phyloP scores from a whole-genome alignment of 108 stramenopile genomes.

The Nannochloropsis gaditana region DNA sequence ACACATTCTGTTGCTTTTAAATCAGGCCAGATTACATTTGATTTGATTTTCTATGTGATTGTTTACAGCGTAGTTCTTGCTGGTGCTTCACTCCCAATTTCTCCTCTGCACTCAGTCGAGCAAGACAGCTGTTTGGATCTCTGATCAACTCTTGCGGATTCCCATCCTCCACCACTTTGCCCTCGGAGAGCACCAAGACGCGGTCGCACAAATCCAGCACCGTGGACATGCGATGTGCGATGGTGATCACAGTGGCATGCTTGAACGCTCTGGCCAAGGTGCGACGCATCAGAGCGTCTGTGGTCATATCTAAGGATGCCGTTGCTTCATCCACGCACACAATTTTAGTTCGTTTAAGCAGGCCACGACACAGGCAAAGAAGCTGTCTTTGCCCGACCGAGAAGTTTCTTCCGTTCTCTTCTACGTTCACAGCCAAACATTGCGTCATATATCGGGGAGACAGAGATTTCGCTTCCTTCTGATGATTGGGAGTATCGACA shows the following conservation, averaged over 20 bases:
- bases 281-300: slow-evolving; percentile 8
- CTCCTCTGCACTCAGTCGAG: neutral
- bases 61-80: neutral
- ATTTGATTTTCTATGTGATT: too few species aligned
- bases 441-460: neutral
- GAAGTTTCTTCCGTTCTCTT: slow-evolving; percentile 40
- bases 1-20: too few species aligned
- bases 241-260: slow-evolving; percentile 9
- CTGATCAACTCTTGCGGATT: neutral
- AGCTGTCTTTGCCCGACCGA: slow-evolving; percentile 37
- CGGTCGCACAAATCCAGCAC: neutral
- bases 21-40: too few species aligned
- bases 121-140: neutral
- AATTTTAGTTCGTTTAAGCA: slow-evolving; percentile 5
- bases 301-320: slow-evolving; percentile 26
- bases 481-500: neutral
- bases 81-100: neutral
- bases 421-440: slow-evolving; percentile 21
- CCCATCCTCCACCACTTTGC: slow-evolving; percentile 30
- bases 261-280: slow-evolving; percentile 22
- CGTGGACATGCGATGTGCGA: slow-evolving; percentile 10
- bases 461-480: neutral
- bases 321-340: slow-evolving; percentile 34
- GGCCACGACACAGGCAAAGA: slow-evolving; percentile 22
- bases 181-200: neutral